Evolutionary conservation across 1,139 yeast genomes (phyloP).

Genomic region (Magnusiomyces fungicola): DNA sequence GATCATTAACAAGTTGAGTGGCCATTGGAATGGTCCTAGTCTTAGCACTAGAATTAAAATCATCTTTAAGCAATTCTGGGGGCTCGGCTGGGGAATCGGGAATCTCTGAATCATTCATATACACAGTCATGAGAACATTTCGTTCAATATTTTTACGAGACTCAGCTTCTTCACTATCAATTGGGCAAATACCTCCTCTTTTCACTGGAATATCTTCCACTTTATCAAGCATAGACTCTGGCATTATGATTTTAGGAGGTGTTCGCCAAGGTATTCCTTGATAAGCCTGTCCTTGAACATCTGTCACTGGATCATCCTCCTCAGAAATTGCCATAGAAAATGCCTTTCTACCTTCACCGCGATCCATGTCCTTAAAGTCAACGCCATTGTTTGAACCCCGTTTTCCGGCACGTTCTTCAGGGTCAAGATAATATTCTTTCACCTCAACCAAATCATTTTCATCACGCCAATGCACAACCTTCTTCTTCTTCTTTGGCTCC

Average conservation of each 20-base stretch:
- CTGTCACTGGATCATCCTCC: background rate
- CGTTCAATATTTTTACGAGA: slow-evolving; percentile 26
- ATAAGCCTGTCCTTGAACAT: background rate
- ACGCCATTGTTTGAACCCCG: slow-evolving; percentile 17
- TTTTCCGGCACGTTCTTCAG: slow-evolving; percentile 36
- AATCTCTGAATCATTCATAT: slow-evolving; percentile 24
- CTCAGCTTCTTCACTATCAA: slow-evolving; percentile 26
- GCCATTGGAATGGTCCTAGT: slow-evolving; percentile 18
- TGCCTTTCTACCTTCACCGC: slow-evolving; percentile 28
- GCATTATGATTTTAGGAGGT: background rate
- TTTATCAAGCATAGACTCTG: slow-evolving; percentile 8
- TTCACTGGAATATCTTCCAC: slow-evolving; percentile 21
- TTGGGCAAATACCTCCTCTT: slow-evolving; percentile 28
- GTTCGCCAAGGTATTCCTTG: slow-evolving; percentile 13
- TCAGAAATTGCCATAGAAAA: slow-evolving; percentile 5
- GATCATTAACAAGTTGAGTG: slow-evolving; percentile 2
- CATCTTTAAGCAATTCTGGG: slow-evolving; percentile 10
- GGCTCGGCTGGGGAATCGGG: slow-evolving; percentile 30
- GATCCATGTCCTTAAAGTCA: slow-evolving; percentile 24
- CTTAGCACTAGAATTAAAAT: slow-evolving; percentile 3
- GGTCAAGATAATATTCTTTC: slow-evolving; percentile 39
- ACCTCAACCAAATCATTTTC: slow-evolving; percentile 36
- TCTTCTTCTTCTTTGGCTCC: slow-evolving; percentile 20
- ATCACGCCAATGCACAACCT: slow-evolving; percentile 33
- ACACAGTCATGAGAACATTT: slow-evolving; percentile 24